Conservation (phyloP, 2,329 filamentous ascomycete species). For the Stachybotrys chlorohalonatus region DNA sequence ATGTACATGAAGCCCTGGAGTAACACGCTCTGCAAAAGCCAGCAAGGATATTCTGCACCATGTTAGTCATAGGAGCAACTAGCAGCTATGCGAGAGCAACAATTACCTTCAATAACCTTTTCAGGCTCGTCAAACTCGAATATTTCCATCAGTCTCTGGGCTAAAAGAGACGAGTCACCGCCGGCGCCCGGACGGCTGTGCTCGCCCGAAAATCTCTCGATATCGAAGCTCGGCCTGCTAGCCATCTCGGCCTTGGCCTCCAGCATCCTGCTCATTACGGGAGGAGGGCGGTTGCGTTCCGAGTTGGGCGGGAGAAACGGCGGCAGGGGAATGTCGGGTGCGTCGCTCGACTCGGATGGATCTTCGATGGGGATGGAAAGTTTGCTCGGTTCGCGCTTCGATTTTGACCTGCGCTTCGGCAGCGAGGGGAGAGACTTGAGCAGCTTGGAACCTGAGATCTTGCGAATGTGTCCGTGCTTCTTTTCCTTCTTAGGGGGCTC, state of each 20-base stretch:
- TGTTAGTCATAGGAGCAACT: background rate
- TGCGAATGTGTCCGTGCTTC: slow-evolving; percentile 40
- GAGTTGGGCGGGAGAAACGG: slow-evolving; percentile 11
- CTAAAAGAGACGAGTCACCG: slow-evolving; percentile 49
- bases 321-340: slow-evolving; percentile 13
- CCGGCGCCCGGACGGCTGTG: slow-evolving; percentile 20
- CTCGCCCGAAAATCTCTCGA: slow-evolving; percentile 36
- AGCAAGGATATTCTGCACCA: slow-evolving; percentile 75
- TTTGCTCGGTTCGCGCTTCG: slow-evolving; percentile 31
- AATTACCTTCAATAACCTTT: slow-evolving; percentile 66
- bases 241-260: slow-evolving; percentile 60
- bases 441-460: slow-evolving; percentile 56
- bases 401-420: slow-evolving; percentile 33
- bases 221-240: slow-evolving; percentile 47
- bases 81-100: background rate
- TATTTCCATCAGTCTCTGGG: slow-evolving; percentile 68
- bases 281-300: slow-evolving; percentile 43
- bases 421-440: slow-evolving; percentile 57
- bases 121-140: slow-evolving; percentile 77
- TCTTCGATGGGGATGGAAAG: slow-evolving; percentile 27
- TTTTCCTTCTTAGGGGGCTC: slow-evolving; percentile 20
- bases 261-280: slow-evolving; percentile 70
- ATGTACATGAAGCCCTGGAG: slow-evolving; percentile 96
- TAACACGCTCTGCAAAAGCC: slow-evolving; percentile 82
- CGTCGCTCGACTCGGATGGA: slow-evolving; percentile 16